These are phyloP conservation scores for Naematelia encephala DNA, from an alignment of 768 basidiomycete species.

Conservation along the genomic window DNA sequence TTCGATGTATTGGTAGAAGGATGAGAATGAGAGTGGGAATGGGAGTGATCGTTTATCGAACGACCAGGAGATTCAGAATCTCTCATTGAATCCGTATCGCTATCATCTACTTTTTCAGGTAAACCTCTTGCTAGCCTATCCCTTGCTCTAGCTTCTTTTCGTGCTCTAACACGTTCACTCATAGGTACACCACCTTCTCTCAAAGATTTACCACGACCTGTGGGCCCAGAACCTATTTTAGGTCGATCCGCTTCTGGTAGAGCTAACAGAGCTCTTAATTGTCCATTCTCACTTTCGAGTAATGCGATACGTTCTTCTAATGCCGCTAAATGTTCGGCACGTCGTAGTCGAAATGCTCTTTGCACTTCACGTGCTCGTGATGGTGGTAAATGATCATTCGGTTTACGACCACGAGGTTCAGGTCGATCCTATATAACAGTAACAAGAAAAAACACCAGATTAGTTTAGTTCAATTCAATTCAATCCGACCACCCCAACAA, in stretches of 20 bases:
- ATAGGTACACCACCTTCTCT: constrained; percentile 51
- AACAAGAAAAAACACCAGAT: not conserved
- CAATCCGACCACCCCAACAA: too few relatives aligned
- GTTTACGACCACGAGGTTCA: constrained; percentile 49
- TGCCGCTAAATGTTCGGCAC: constrained; percentile 50
- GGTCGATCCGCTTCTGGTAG: constrained; percentile 36
- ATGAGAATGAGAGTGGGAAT: too few relatives aligned
- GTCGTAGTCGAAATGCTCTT: constrained; percentile 50
- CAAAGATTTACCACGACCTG: constrained; percentile 49
- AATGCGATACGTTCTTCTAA: constrained; percentile 50
- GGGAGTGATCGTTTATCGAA: too few relatives aligned
- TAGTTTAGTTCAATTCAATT: too few relatives aligned
- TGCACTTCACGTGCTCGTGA: constrained; percentile 52
- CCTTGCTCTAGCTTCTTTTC: constrained; percentile 44
- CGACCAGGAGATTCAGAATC: constrained; percentile 19
- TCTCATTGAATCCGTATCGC: constrained; percentile 6
- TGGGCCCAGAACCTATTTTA: constrained; percentile 49
- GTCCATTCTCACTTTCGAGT: constrained; percentile 50
- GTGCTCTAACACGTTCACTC: constrained; percentile 47
- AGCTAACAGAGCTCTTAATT: constrained; percentile 40
- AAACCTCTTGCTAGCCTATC: constrained; percentile 34
- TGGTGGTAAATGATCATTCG: constrained; percentile 48
- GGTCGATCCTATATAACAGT: constrained; percentile 33
- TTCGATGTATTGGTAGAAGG: too few relatives aligned
- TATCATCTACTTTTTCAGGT: constrained; percentile 13